Conservation (phyloP, 768 basidiomycete species). For the Amanita pallidorosea region DNA sequence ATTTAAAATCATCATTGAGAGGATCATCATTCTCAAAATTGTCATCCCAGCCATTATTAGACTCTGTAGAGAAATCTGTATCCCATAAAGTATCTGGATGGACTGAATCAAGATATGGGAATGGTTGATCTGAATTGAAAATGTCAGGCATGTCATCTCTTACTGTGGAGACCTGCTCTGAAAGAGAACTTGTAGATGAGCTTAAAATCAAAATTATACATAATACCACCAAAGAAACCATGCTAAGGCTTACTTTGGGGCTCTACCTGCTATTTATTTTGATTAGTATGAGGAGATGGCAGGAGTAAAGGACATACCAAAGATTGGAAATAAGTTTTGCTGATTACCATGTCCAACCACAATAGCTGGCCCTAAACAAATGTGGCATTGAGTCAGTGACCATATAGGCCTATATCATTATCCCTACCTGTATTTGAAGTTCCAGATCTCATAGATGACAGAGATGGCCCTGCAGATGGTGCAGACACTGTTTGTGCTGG, state of each 20-base stretch:
- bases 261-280: not conserved
- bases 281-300: not conserved
- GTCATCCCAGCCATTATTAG: too few relatives aligned
- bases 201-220: not conserved
- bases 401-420: not conserved
- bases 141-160: not conserved
- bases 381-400: not conserved
- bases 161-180: not conserved
- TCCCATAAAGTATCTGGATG: not conserved
- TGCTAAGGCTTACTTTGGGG: not conserved
- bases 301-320: not conserved
- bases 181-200: not conserved
- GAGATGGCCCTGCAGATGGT: not conserved
- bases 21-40: not conserved
- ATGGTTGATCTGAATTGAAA: not conserved
- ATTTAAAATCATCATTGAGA: not conserved
- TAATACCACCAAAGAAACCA: not conserved
- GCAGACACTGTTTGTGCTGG: not conserved
- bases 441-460: not conserved
- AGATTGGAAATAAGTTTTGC: not conserved
- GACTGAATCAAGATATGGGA: constrained; percentile 3
- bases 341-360: not conserved
- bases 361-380: not conserved
- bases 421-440: not conserved
- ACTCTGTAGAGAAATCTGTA: constrained; percentile 1